Conservation (phyloP, 129 eudicot species). For the Silybum marianum region DNA sequence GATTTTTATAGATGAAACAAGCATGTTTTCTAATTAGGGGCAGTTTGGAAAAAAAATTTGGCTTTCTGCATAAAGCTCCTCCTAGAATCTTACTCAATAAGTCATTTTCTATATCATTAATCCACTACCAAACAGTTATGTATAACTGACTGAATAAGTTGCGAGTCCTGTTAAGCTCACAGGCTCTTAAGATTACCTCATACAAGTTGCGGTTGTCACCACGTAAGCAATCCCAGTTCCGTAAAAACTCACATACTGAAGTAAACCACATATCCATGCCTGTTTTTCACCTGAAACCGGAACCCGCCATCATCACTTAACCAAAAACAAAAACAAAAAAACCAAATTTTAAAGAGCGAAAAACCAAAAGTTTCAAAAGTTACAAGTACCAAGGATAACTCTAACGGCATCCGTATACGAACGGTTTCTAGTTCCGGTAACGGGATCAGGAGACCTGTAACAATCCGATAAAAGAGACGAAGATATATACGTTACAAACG, state of each 20-base stretch:
- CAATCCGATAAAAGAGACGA: slow-evolving; percentile 52
- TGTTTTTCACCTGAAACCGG: slow-evolving; percentile 30
- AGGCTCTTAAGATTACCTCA: slow-evolving; percentile 37
- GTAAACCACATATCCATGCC: slow-evolving; percentile 46
- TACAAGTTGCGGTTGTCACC: slow-evolving; percentile 53
- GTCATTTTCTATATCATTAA: too few species aligned
- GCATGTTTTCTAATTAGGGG: too few species aligned
- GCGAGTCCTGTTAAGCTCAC: too few species aligned
- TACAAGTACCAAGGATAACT: slow-evolving; percentile 43
- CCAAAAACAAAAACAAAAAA: not conserved
- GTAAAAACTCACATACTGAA: slow-evolving; percentile 54
- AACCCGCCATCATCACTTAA: not conserved
- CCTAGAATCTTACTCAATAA: too few species aligned
- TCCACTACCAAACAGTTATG: too few species aligned
- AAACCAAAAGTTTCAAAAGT: not conserved
- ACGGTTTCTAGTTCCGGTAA: slow-evolving; percentile 51
- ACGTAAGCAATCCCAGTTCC: slow-evolving; percentile 64
- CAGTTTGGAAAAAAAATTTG: too few species aligned
- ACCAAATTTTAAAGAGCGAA: not conserved
- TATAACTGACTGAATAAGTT: too few species aligned
- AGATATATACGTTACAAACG: slow-evolving; percentile 44
- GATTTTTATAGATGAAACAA: too few species aligned
- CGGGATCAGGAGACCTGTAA: slow-evolving; percentile 65
- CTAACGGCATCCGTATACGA: slow-evolving; percentile 53
- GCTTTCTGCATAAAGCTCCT: too few species aligned